These are phyloP conservation scores for Aureobasidium zeae DNA, from an alignment of 2,329 filamentous ascomycete genomes.

Conservation along the genomic window DNA sequence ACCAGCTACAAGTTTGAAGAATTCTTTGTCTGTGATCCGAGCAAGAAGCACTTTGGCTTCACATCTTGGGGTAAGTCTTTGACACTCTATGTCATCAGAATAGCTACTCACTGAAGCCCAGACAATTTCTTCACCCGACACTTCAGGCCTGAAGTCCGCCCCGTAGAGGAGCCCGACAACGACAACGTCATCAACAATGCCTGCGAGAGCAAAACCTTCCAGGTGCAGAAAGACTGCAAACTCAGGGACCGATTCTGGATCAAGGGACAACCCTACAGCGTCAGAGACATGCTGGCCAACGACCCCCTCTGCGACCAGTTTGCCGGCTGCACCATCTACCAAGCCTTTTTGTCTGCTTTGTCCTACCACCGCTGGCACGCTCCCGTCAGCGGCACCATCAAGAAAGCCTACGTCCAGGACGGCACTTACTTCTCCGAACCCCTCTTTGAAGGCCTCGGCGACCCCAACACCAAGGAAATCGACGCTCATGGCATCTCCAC, in stretches of 20 bases:
- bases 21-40: slow-evolving; percentile 52
- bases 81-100: no score
- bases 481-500: slow-evolving; percentile 37
- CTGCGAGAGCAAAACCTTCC: slow-evolving; percentile 55
- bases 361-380: slow-evolving; percentile 66
- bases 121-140: slow-evolving; percentile 60
- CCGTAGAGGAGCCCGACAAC: slow-evolving; percentile 49
- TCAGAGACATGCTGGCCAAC: slow-evolving; percentile 39
- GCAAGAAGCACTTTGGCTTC: slow-evolving; percentile 48
- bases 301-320: slow-evolving; percentile 48
- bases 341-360: slow-evolving; percentile 58
- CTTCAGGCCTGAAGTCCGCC: slow-evolving; percentile 48
- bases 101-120: no score
- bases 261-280: slow-evolving; percentile 59
- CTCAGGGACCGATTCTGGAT: slow-evolving; percentile 57
- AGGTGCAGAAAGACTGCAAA: slow-evolving; percentile 42
- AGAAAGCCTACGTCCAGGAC: slow-evolving; percentile 48
- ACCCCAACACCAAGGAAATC: slow-evolving; percentile 32
- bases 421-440: slow-evolving; percentile 62
- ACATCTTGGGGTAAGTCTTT: no score
- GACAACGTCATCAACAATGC: slow-evolving; percentile 50
- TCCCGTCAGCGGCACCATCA: slow-evolving; percentile 54
- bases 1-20: slow-evolving; percentile 36
- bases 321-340: slow-evolving; percentile 56
- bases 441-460: slow-evolving; percentile 39